Evolutionary conservation across 2,329 filamentous ascomycete species (phyloP).

Genomic region (Calycina marina): DNA sequence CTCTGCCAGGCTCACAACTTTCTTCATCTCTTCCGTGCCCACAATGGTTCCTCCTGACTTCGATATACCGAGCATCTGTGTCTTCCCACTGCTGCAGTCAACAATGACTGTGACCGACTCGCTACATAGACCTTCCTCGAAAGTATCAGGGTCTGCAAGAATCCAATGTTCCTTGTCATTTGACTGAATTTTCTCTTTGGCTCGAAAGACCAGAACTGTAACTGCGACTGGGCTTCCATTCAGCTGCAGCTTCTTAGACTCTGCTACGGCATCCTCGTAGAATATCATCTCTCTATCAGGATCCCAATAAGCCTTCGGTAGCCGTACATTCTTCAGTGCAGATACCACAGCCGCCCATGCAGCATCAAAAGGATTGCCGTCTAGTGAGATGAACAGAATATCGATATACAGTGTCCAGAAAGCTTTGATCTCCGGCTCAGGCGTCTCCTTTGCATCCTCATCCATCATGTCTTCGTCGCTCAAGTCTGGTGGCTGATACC

Average conservation of each 20-base stretch:
- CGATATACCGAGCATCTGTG: constrained; percentile 55
- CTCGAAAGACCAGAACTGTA: constrained; percentile 66
- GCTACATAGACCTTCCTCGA: constrained; percentile 74
- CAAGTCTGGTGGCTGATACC: constrained; percentile 37
- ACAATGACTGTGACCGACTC: constrained; percentile 76
- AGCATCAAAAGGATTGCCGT: constrained; percentile 83
- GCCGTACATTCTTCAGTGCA: constrained; percentile 60
- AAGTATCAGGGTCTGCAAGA: constrained; percentile 73
- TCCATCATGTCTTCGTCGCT: constrained; percentile 31
- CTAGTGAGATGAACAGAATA: constrained; percentile 83
- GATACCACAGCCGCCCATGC: constrained; percentile 77
- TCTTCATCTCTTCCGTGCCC: constrained; percentile 45
- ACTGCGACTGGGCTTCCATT: constrained; percentile 58
- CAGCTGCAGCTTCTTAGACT: constrained; percentile 42
- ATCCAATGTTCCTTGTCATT: constrained; percentile 52
- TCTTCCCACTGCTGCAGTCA: constrained; percentile 35
- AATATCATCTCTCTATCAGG: constrained; percentile 64
- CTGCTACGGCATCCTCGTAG: constrained; percentile 47
- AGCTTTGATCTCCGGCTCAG: constrained; percentile 49
- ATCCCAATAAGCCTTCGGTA: constrained; percentile 76
- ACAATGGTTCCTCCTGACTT: constrained; percentile 69
- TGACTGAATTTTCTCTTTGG: constrained; percentile 26
- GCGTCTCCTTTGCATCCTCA: constrained; percentile 20
- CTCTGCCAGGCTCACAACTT: constrained; percentile 43
- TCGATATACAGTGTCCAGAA: constrained; percentile 97